Conservation (phyloP, 371 early-diverging fungal species). For the Encephalitozoon intestinalis region DNA sequence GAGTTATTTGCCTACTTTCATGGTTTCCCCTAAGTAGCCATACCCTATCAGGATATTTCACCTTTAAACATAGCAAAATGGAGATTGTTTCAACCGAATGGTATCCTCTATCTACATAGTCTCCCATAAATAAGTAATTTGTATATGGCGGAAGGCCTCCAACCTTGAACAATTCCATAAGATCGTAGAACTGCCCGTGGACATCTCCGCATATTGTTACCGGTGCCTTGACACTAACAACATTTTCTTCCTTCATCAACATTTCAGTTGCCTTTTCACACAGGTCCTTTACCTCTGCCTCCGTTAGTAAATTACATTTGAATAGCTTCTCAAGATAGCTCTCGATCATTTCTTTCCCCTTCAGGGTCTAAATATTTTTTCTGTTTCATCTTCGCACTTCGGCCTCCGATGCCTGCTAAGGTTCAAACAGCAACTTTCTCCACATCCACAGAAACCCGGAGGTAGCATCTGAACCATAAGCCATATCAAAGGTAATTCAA, state of each 20-base stretch:
- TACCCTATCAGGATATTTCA: constrained; percentile 82
- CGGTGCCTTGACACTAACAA: constrained; percentile 72
- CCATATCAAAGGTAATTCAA: background rate
- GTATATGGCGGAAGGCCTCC: constrained; percentile 76
- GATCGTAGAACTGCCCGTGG: constrained; percentile 90
- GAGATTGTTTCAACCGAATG: constrained; percentile 96
- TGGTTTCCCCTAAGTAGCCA: constrained; percentile 97
- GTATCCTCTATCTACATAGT: constrained; percentile 98
- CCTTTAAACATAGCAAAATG: constrained; percentile 82
- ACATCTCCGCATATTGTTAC: constrained; percentile 90
- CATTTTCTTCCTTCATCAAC: constrained; percentile 76
- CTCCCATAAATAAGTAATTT: constrained; percentile 88
- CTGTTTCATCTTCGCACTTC: background rate
- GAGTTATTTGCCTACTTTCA: constrained; percentile 92
- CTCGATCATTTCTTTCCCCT: constrained; percentile 53
- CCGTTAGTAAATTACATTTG: constrained; percentile 66
- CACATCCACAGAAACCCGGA: background rate
- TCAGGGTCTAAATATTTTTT: constrained; percentile 3
- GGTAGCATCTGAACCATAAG: background rate
- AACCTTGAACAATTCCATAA: constrained; percentile 79
- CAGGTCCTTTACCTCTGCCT: constrained; percentile 71
- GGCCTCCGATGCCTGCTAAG: background rate
- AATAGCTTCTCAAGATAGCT: constrained; percentile 63
- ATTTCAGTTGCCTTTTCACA: constrained; percentile 74
- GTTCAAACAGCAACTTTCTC: background rate